Evolutionary conservation across 2,329 filamentous ascomycete genomes (phyloP).

Genomic region (Colletotrichum shisoi): DNA sequence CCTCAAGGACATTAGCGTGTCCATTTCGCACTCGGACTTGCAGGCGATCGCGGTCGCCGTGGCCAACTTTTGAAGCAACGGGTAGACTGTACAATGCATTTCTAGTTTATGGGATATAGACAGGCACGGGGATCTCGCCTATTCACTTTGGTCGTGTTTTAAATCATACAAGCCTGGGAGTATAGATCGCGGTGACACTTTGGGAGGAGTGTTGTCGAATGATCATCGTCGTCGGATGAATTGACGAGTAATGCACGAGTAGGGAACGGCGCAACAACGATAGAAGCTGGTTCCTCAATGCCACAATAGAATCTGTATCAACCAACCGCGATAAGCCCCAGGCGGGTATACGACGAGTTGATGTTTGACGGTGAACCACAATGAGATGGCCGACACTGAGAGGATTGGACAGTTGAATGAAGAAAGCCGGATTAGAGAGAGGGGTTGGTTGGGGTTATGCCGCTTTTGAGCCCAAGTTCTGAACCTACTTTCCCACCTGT

Average conservation of each 20-base stretch:
- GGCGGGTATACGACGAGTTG: neutral
- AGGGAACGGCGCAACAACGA: conserved; percentile 31
- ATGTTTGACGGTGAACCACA: neutral
- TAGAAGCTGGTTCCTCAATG: conserved; percentile 37
- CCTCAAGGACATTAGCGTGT: conserved; percentile 87
- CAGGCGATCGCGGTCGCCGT: conserved; percentile 96
- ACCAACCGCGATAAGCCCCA: neutral
- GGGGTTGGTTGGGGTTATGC: neutral
- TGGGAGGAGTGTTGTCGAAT: conserved; percentile 37
- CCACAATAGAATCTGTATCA: conserved; percentile 39
- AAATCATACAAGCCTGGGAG: conserved; percentile 38
- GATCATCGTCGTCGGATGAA: conserved; percentile 36
- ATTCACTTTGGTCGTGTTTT: conserved; percentile 39
- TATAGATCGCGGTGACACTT: conserved; percentile 37
- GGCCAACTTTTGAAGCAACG: conserved; percentile 70
- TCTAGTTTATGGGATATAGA: conserved; percentile 38
- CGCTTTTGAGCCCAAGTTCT: neutral
- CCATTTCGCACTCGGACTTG: conserved; percentile 92
- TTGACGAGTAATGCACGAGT: conserved; percentile 39
- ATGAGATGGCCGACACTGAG: neutral
- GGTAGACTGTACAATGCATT: conserved; percentile 36
- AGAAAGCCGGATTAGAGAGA: too few relatives aligned
- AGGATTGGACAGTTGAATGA: neutral
- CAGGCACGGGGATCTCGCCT: conserved; percentile 38
- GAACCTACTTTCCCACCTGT: neutral